Evolutionary conservation across 345 rosid species (phyloP).

Genomic region (Brassica rapa): DNA sequence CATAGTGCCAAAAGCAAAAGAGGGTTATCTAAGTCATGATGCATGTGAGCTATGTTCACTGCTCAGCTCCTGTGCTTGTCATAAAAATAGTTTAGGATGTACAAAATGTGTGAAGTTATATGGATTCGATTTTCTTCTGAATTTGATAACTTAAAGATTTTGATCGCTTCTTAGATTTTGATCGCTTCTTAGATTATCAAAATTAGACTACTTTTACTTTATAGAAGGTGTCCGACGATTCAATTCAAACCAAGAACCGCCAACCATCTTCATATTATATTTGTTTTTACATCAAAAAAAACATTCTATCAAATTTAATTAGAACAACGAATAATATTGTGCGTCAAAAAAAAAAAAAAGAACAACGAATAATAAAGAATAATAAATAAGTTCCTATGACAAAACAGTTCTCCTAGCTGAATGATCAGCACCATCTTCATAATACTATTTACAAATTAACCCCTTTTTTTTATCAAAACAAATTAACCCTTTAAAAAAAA

Average conservation of each 20-base stretch:
- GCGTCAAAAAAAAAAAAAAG: not conserved
- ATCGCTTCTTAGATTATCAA: not conserved
- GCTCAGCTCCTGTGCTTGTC: not conserved
- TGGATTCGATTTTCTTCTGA: no score
- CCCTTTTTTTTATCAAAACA: not conserved
- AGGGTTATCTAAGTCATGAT: not conserved
- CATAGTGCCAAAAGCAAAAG: constrained; percentile 15
- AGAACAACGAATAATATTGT: not conserved
- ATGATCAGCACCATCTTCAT: not conserved
- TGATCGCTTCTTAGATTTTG: not conserved
- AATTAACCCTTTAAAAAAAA: not conserved
- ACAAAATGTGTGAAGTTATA: no score
- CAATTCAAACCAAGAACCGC: not conserved
- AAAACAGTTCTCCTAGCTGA: not conserved
- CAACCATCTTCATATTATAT: not conserved
- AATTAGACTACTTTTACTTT: not conserved
- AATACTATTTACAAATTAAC: not conserved
- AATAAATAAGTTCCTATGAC: not conserved
- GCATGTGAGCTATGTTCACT: not conserved
- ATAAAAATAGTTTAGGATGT: constrained; percentile 13
- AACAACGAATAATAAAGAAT: not conserved
- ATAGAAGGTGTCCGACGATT: not conserved
- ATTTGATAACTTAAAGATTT: no score
- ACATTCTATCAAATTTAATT: not conserved
- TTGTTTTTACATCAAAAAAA: not conserved